phyloP scores from a whole-genome alignment of 768 basidiomycete species.

The Rhodosporidiobolus odoratus region DNA sequence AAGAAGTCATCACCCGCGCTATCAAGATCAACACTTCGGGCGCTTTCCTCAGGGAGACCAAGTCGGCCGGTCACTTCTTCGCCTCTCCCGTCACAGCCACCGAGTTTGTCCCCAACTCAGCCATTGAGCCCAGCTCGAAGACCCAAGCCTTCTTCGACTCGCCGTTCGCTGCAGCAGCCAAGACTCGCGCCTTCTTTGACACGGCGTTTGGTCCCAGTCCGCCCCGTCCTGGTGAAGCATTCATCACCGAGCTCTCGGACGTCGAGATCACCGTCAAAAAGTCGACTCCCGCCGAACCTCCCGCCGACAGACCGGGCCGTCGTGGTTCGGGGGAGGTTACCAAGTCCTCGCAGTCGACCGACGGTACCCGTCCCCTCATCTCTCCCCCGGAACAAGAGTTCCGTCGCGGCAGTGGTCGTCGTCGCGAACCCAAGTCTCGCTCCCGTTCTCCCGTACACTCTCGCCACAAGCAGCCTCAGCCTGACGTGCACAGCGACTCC shows the following conservation, averaged over 20 bases:
- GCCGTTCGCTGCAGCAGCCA: neutral
- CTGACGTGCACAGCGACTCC: neutral
- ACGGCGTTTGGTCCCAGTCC: slow-evolving; percentile 1
- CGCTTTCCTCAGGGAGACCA: slow-evolving; percentile 3
- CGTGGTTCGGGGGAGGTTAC: neutral
- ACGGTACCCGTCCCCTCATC: slow-evolving; percentile 15
- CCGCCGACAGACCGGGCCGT: neutral
- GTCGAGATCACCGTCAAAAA: neutral
- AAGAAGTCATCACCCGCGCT: neutral
- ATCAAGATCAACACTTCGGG: slow-evolving; percentile 4
- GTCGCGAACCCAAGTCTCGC: neutral
- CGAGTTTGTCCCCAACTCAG: slow-evolving; percentile 4
- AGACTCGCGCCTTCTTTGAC: too few species aligned
- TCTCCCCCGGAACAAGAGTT: neutral
- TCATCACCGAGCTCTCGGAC: slow-evolving; percentile 23
- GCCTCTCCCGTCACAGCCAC: slow-evolving; percentile 3
- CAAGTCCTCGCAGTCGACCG: neutral
- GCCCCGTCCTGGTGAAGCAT: neutral
- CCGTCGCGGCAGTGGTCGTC: neutral
- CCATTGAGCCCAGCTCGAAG: slow-evolving; percentile 19
- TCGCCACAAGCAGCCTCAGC: neutral
- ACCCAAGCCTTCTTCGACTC: slow-evolving; percentile 18
- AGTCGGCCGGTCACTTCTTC: neutral
- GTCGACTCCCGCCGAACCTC: neutral
- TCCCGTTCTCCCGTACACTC: neutral